Evolutionary conservation across 805 yeast species (phyloP).

Genomic region (Candida andamanensis): DNA sequence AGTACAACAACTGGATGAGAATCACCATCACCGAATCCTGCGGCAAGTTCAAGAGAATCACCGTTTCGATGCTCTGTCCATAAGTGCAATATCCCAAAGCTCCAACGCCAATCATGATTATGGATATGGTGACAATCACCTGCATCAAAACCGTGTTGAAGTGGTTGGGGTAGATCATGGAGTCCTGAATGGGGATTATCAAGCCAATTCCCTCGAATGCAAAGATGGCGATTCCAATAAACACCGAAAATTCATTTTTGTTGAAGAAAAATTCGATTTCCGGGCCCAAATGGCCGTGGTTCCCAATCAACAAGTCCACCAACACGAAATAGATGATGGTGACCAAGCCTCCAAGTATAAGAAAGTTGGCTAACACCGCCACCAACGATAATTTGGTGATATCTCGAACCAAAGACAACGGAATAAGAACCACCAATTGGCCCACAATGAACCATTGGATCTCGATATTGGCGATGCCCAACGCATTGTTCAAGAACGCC

Average conservation of each 20-base stretch:
- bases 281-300: conserved; percentile 41
- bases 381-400: conserved; percentile 70
- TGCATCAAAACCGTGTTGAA: conserved; percentile 60
- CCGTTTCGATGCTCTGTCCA: conserved; percentile 61
- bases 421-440: conserved; percentile 58
- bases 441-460: conserved; percentile 45
- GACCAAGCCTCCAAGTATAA: conserved; percentile 60
- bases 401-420: conserved; percentile 68
- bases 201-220: conserved; percentile 87
- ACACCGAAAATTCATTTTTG: conserved; percentile 56
- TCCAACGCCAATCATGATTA: conserved; percentile 60
- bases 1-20: conserved; percentile 64
- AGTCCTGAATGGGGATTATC: conserved; percentile 75
- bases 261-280: conserved; percentile 51
- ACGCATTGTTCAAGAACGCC: conserved; percentile 54
- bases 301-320: conserved; percentile 34
- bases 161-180: conserved; percentile 71
- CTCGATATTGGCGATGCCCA: conserved; percentile 36
- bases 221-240: conserved; percentile 79
- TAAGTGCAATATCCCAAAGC: conserved; percentile 65
- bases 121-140: conserved; percentile 60
- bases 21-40: conserved; percentile 59
- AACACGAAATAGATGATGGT: conserved; percentile 57
- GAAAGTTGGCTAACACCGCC: conserved; percentile 66
- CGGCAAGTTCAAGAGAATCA: conserved; percentile 67